These are phyloP conservation scores for Rosa rugosa DNA, from an alignment of 306 rosid genomes.

Conservation along the genomic window DNA sequence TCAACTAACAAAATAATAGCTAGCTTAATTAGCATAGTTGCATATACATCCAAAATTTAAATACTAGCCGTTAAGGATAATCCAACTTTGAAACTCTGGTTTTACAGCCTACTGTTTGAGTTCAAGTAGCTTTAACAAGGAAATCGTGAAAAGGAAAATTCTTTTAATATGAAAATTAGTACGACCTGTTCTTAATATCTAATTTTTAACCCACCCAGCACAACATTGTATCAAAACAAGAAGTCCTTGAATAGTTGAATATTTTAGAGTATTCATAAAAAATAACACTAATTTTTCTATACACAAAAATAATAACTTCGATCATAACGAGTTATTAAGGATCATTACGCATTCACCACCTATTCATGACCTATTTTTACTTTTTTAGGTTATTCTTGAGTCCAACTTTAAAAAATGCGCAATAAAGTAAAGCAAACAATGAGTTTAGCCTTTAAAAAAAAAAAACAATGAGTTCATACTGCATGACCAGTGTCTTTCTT, in stretches of 20 bases:
- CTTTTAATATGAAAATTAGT: not conserved
- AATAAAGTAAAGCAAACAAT: too few species aligned
- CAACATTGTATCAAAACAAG: not conserved
- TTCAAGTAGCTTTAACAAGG: conserved; percentile 5
- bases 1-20: not conserved
- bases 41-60: not conserved
- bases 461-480: too few species aligned
- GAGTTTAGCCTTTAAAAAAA: too few species aligned
- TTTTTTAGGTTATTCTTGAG: too few species aligned
- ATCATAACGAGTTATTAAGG: too few species aligned
- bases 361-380: too few species aligned
- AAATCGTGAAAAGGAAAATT: not conserved
- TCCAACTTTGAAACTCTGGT: not conserved
- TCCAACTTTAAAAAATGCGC: too few species aligned
- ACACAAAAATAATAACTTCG: too few species aligned
- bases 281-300: too few species aligned
- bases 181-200: not conserved
- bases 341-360: too few species aligned
- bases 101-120: not conserved
- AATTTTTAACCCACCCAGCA: not conserved
- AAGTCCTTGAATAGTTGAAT: not conserved
- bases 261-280: too few species aligned
- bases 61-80: conserved; percentile 4
- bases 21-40: not conserved
- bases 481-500: too few species aligned